Conservation (phyloP, 2,329 filamentous ascomycete species). For the Cladosporium sp. region DNA sequence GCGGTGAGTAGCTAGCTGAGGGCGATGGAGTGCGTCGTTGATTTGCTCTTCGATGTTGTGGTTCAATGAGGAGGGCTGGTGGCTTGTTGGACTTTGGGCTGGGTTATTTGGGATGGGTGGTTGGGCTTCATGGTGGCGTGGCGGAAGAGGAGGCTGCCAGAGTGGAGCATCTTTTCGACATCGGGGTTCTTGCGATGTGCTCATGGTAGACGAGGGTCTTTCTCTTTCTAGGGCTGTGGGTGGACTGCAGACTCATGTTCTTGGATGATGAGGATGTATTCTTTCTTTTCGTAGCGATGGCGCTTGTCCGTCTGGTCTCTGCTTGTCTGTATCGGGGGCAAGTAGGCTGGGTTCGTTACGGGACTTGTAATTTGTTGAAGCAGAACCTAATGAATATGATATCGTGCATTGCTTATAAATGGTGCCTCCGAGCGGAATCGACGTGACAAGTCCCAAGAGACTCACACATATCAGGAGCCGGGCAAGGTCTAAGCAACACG, state of each 20-base stretch:
- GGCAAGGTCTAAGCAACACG: not conserved
- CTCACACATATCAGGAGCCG: not conserved
- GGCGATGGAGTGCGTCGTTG: not conserved
- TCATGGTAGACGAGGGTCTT: not conserved
- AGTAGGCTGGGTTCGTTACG: not conserved
- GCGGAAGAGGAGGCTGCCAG: not conserved
- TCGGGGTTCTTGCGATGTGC: not conserved
- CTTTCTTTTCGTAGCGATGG: not conserved
- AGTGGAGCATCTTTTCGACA: not conserved
- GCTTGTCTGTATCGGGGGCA: not conserved
- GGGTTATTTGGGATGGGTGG: not conserved
- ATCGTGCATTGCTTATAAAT: not conserved
- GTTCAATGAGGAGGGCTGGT: not conserved
- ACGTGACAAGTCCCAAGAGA: not conserved
- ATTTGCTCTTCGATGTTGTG: not conserved
- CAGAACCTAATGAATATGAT: not conserved
- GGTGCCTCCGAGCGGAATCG: too few species aligned
- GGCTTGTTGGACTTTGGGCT: not conserved
- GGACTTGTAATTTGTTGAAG: not conserved
- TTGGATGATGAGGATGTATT: not conserved
- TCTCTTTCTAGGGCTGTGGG: too few species aligned
- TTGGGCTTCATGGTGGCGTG: not conserved
- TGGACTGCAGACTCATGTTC: too few species aligned
- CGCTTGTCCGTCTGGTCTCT: not conserved
- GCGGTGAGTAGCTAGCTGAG: constrained; percentile 14